phyloP scores from a whole-genome alignment of 768 basidiomycete genomes.

The Rhodotorula graminis region DNA sequence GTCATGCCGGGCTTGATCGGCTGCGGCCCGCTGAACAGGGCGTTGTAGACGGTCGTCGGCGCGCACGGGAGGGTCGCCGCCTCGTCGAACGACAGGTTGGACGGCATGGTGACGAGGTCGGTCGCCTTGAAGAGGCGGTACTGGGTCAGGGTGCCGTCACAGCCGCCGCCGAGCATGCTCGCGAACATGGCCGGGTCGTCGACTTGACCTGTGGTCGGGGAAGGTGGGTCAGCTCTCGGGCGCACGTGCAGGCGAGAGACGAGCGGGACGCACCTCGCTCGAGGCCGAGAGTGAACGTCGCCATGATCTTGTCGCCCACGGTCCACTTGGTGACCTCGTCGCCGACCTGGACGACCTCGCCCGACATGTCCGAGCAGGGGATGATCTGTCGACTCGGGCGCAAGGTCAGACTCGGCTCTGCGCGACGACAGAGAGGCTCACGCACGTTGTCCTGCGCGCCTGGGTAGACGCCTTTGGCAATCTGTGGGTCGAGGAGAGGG shows the following conservation, averaged over 20 bases:
- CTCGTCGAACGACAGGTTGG: conserved; percentile 60
- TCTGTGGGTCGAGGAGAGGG: neutral
- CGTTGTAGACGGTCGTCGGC: conserved; percentile 59
- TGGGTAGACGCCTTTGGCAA: neutral
- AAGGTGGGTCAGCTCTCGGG: too few relatives aligned
- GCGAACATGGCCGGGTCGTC: neutral
- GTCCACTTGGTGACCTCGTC: neutral
- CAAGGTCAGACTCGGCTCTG: neutral
- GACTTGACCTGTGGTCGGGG: neutral
- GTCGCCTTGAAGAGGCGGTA: conserved; percentile 46
- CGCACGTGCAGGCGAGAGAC: neutral
- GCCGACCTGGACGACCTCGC: neutral
- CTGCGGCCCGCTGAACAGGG: neutral
- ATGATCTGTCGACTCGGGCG: neutral
- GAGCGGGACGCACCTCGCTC: neutral
- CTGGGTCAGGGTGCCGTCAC: conserved; percentile 52
- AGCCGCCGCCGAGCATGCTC: conserved; percentile 16
- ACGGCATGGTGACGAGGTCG: conserved; percentile 55
- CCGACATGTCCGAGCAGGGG: neutral
- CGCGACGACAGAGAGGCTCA: neutral
- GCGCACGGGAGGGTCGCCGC: conserved; percentile 64
- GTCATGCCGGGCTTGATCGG: conserved; percentile 3
- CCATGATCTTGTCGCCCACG: conserved; percentile 3
- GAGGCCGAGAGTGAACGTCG: neutral
- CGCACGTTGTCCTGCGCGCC: neutral